These are phyloP conservation scores for Albizia julibrissin DNA, from an alignment of 306 rosid genomes.

Conservation along the genomic window DNA sequence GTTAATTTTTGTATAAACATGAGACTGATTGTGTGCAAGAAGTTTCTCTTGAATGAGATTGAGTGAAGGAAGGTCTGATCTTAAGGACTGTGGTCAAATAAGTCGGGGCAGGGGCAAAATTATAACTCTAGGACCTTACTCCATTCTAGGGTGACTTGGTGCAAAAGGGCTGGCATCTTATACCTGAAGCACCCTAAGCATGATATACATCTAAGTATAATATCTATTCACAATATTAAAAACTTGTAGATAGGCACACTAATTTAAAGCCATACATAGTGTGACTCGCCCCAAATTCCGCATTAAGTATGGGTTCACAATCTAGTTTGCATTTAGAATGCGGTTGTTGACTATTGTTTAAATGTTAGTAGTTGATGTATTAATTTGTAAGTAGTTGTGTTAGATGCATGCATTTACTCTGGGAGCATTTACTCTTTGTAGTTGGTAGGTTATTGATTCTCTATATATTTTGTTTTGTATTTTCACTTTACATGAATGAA, in stretches of 20 bases:
- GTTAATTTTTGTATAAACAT: neutral
- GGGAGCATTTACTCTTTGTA: neutral
- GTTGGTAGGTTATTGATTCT: neutral
- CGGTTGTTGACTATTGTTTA: neutral
- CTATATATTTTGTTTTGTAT: neutral
- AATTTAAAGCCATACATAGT: neutral
- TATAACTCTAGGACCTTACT: neutral
- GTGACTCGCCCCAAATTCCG: neutral
- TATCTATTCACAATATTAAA: neutral
- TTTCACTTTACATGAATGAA: neutral
- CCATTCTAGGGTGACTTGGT: neutral
- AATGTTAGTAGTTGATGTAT: neutral
- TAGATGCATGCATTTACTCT: neutral
- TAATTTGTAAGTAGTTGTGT: neutral
- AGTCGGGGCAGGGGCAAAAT: neutral
- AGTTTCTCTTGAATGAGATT: slow-evolving; percentile 23
- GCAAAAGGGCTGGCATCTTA: neutral
- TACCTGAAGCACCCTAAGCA: neutral
- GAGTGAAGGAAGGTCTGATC: slow-evolving; percentile 19
- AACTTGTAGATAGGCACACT: neutral
- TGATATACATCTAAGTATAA: neutral
- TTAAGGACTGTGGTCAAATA: slow-evolving; percentile 3
- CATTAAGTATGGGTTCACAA: neutral
- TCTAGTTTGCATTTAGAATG: neutral
- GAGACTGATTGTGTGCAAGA: slow-evolving; percentile 14